Base-by-base conservation (phyloP, 2,329 filamentous ascomycete genomes). In the Colletotrichum eleusines region DNA sequence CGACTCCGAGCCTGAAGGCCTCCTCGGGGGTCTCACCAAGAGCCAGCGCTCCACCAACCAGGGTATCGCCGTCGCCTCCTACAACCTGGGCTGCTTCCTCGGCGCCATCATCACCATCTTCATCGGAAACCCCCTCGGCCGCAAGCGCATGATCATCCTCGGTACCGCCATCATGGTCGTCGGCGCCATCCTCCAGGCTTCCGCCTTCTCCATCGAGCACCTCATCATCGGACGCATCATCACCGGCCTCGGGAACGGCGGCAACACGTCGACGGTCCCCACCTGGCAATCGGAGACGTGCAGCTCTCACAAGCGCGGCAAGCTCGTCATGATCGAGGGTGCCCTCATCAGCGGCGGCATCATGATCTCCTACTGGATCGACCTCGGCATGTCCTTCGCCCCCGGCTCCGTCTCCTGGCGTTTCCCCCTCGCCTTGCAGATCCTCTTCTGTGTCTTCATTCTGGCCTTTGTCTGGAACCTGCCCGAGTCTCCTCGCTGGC, bases 251-350 rank as follows among this genome's bases (percentile, higher is more conserved):
- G 72, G 72, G 46, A 73, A 83, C 69, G 81, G 81, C 59, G 78
- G 77, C 40, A 81, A 83, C 65, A 83, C 81, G 0, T 81, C 80
- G 0, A 86, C 84, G 1, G 83, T 87, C 14, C 88, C 88, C 5
- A 89, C 87, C 59, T 90, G 88, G 88, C 87, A 90, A 70, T 88
- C 87, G 0, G 88, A 90, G 76, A 88, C 85, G 0, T 89, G 87
- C 48, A 84, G 84, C 20, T 81, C 86, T 3, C 85, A 90, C 74
- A 87, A 88, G 74, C 82, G 88, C 59, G 88, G 87, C n/a, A 88
- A 87, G 73, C 80, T 89, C 33, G 87, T 90, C 76, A 88, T 89
- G 86, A 84, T 89, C 57, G 87, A 90, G 76, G 87, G 87, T 23
- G 86, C 86, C 6, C 80, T 89, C 63, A 88, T 90, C 72, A 88